phyloP scores from a whole-genome alignment of 441 rosid genomes.

The Codiaeum variegatum region DNA sequence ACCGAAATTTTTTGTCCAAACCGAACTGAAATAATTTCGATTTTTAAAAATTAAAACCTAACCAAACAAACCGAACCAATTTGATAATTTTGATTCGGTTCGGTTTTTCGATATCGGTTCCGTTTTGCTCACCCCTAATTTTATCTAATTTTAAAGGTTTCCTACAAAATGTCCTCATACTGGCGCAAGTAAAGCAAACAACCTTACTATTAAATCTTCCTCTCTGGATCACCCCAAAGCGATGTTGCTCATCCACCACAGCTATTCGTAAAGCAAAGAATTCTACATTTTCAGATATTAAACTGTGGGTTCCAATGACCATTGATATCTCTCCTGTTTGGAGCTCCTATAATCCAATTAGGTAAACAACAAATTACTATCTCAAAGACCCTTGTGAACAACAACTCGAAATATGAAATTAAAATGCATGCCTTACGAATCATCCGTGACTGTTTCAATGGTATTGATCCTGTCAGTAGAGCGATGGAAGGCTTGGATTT shows the following conservation, averaged over 20 bases:
- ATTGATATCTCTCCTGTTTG: constrained; percentile 76
- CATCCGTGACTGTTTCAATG: constrained; percentile 68
- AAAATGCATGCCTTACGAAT: constrained; percentile 70
- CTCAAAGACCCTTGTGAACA: constrained; percentile 12
- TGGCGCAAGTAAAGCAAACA: constrained; percentile 23
- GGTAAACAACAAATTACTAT: constrained; percentile 20
- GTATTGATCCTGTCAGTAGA: constrained; percentile 87
- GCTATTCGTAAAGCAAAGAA: constrained; percentile 82
- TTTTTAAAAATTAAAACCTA: too few species aligned
- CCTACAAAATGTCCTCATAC: background rate
- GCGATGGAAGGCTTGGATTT: constrained; percentile 72
- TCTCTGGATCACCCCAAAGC: constrained; percentile 97
- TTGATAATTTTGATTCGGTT: too few species aligned
- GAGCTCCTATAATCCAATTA: constrained; percentile 56
- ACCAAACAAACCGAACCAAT: too few species aligned
- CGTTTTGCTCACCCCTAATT: too few species aligned
- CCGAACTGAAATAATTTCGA: too few species aligned
- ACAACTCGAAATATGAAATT: constrained; percentile 24
- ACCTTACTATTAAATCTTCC: constrained; percentile 97
- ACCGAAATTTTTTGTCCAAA: too few species aligned
- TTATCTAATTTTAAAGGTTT: background rate
- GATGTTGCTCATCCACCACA: constrained; percentile 96
- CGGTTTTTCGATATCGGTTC: too few species aligned
- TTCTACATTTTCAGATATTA: constrained; percentile 82
- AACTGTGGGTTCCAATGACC: constrained; percentile 93